Evolutionary conservation across 192 early-diverging fungal species (phyloP).

Genomic region (Linnemannia hyalina): DNA sequence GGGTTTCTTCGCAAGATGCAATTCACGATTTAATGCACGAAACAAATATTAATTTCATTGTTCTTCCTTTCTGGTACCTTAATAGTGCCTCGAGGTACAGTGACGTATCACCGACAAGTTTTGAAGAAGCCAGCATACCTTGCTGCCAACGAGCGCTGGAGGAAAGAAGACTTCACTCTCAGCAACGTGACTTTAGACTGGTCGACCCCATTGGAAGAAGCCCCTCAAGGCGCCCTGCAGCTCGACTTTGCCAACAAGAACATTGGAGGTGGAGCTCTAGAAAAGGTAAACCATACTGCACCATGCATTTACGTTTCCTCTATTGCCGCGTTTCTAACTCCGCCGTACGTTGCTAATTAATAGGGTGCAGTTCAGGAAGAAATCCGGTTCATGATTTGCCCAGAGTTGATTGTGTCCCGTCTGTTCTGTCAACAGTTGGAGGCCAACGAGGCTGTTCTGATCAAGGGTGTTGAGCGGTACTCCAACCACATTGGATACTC

Average conservation of each 20-base stretch:
- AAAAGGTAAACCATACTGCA: slow-evolving; percentile 19
- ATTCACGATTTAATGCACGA: not conserved
- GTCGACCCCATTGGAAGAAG: slow-evolving; percentile 33
- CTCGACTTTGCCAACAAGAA: slow-evolving; percentile 55
- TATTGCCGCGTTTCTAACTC: not conserved
- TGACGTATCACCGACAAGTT: slow-evolving; percentile 51
- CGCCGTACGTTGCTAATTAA: not conserved
- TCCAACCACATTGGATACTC: slow-evolving; percentile 54
- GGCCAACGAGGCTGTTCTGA: slow-evolving; percentile 51
- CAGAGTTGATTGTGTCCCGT: slow-evolving; percentile 46
- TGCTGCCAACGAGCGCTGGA: not conserved
- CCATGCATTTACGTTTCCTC: not conserved
- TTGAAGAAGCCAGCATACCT: slow-evolving; percentile 42
- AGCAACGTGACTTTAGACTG: slow-evolving; percentile 27
- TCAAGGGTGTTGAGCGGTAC: slow-evolving; percentile 45
- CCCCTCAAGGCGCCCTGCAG: slow-evolving; percentile 37
- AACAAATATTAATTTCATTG: not conserved
- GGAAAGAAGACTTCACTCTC: slow-evolving; percentile 1
- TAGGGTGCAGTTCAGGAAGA: slow-evolving; percentile 54
- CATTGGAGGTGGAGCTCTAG: slow-evolving; percentile 42
- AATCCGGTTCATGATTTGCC: slow-evolving; percentile 55
- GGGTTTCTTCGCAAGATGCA: not conserved
- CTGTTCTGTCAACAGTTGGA: slow-evolving; percentile 35
- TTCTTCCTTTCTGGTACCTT: not conserved
- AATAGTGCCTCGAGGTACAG: slow-evolving; percentile 47